Conservation (phyloP, 139 green algal genomes). For the Astrephomene gubernaculifera region DNA sequence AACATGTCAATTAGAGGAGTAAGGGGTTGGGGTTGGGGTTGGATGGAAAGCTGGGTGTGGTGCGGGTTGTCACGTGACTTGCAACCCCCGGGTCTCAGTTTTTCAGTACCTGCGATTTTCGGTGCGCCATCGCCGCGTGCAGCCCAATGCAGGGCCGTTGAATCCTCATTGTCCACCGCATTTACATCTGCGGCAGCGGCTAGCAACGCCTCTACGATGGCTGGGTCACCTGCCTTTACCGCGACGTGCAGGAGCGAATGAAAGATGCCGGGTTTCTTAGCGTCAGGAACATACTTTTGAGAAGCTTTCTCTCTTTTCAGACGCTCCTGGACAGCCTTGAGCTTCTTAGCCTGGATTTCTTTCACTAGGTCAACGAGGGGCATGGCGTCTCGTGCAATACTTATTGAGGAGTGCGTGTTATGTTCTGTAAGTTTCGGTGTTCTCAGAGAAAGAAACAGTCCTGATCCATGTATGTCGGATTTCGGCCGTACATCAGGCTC, state of each 20-base stretch:
- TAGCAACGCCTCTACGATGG: conserved; percentile 24
- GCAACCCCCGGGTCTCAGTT: too few relatives aligned
- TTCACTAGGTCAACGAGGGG: conserved; percentile 10
- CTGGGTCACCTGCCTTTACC: background rate
- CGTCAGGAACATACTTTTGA: conserved; percentile 3
- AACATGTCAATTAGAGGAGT: too few relatives aligned
- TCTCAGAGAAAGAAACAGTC: too few relatives aligned
- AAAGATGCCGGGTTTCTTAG: background rate
- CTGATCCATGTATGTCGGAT: too few relatives aligned
- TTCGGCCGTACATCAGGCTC: too few relatives aligned
- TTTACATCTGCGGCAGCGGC: background rate
- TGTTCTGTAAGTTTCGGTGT: too few relatives aligned
- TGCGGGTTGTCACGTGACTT: too few relatives aligned
- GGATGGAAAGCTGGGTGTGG: too few relatives aligned
- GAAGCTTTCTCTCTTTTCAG: conserved; percentile 20
- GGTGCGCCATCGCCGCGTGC: background rate
- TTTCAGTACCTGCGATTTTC: background rate
- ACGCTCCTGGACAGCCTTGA: conserved; percentile 5
- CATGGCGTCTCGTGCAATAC: background rate
- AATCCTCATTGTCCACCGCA: conserved; percentile 22
- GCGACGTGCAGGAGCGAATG: conserved; percentile 5
- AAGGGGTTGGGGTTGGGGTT: too few relatives aligned
- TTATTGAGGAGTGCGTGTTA: too few relatives aligned
- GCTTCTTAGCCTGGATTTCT: conserved; percentile 30
- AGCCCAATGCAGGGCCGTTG: conserved; percentile 18